A percentile compares a stretch with the other conserved stretches of the same genome.
These are phyloP conservation scores for Artomyces pyxidatus DNA, from an alignment of 768 basidiomycete genomes.

Conservation along the genomic window DNA sequence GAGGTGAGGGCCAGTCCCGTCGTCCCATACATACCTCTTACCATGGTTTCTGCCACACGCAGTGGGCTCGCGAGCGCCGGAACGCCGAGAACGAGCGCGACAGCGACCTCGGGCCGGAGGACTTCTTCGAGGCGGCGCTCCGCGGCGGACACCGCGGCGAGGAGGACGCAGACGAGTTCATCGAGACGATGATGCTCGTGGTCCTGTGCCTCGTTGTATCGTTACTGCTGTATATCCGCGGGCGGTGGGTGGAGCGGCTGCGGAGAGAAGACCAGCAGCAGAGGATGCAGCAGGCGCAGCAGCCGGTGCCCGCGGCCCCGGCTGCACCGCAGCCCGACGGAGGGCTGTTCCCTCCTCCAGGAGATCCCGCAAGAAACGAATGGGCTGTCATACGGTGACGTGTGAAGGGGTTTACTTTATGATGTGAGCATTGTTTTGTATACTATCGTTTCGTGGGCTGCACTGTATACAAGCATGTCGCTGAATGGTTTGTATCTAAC, in stretches of 20 bases:
- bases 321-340: constrained; percentile 10
- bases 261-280: constrained; percentile 48
- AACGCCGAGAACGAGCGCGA: constrained; percentile 67
- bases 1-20: constrained; percentile 33
- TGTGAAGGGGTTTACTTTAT: too few species aligned
- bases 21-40: too few species aligned
- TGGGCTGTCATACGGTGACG: constrained; percentile 19
- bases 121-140: constrained; percentile 67
- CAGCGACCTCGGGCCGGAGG: constrained; percentile 71
- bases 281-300: constrained; percentile 34
- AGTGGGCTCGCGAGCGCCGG: constrained; percentile 76
- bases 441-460: too few species aligned
- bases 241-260: constrained; percentile 66
- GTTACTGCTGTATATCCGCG: constrained; percentile 69
- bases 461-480: too few species aligned
- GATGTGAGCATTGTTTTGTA: too few species aligned
- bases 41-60: too few species aligned
- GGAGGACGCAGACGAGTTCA: constrained; percentile 60
- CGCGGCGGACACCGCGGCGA: constrained; percentile 55
- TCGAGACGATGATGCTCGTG: constrained; percentile 74
- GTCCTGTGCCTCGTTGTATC: constrained; percentile 67
- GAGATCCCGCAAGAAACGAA: constrained; percentile 21
- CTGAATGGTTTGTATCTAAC: too few species aligned
- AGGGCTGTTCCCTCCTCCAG: constrained; percentile 20
- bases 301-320: constrained; percentile 16